Base-by-base conservation (phyloP, 2,329 filamentous ascomycete species). In the Colletotrichum acutatum region DNA sequence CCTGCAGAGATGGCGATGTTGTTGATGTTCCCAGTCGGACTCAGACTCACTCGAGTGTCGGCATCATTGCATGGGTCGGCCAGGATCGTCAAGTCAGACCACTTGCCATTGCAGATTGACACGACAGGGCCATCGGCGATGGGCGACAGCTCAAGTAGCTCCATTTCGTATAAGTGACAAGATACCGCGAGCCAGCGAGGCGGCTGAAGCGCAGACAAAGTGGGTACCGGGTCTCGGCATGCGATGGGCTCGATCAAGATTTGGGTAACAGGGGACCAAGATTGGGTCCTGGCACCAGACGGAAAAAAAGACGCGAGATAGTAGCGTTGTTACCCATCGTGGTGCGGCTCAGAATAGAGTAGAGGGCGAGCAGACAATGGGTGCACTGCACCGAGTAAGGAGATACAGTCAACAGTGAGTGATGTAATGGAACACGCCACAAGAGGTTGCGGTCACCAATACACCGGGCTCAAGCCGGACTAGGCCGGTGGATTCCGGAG, bases 371-470 rank as follows among this genome's bases (percentile, higher is more conserved):
- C 28, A 68, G 52, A 58, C 12, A 30, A 42, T 28, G 37, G 37
- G 28, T 19, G 28, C 12, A 19, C 30, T 19, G 53, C 54, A 52
- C 12, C 65, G 37, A 42, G 37, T 42, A 52, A 53, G 16, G 37
- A 46, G 37, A 53, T 52, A 42, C 12, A 46, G 37, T 32, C 14
- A 14, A 58, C 28, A n/a, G 28, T 34, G 32, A 53, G 42, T 72
- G 70, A 72, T 72, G 70, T 69, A 72, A 69, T 53, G 7, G n/a
- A 60, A 69, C 70, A 72, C 66, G 59, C 70, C 70, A 72, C 59
- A 34, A 37, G 4, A 63, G 52, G 26, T 64, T 56, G 66, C 26
- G 32, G 59, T 64, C 70, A 69, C 70, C 53, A 72, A 59, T 69
- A 69, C 59, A 52, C 59, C 59, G 46, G 66, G 42, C 57, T 59